Base-by-base conservation (phyloP, 2,329 filamentous ascomycete genomes). In the Pseudophaeomoniella oleicola region DNA sequence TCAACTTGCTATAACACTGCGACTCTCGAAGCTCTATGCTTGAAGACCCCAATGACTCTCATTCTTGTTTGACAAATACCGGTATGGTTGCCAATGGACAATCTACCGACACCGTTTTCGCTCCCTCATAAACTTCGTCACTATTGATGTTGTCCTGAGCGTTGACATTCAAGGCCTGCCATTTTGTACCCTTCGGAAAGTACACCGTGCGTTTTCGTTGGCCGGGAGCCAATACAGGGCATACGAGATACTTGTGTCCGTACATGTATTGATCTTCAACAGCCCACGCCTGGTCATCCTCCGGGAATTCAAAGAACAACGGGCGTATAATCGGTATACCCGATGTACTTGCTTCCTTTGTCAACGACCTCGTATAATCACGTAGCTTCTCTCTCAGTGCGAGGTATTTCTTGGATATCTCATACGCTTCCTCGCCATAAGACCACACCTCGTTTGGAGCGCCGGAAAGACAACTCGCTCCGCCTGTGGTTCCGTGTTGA, bases 381-480 rank as follows among this genome's bases (percentile, higher is more conserved):
- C 75, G 59, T 49, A 81, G 40, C 19, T 63, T 49, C 51, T 80
- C 75, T 2, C 75, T 62, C 10, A 80, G 57, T 4, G 46, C 43
- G 48, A 81, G 62, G 43, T 78, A 79, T 44, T 62, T 69, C 47
- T 64, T 62, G 50, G 71, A 75, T 19, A 80, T 75, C 19, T 57
- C 60, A 41, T 75, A 76, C 0, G 75, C 66, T 17, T 72, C 63
- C 4, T 67, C 62, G 0, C 76, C 75, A 46, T 78, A 81, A 1
- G 66, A 74, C 75, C 75, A 81, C 2, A 80, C 68, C 50, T 81
- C 76, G 44, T 78, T 78, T 0, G 59, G 52, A 0, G 68, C 72
- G 11, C 72, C 74, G 9, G 56, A 56, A 10, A 51, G 45, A 39
- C 57, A 60, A 3, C 50, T 51, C 1, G 55, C 51, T 1, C 58